Evolutionary conservation across 2,329 filamentous ascomycete species (phyloP).

Genomic region (Colletotrichum sp.): DNA sequence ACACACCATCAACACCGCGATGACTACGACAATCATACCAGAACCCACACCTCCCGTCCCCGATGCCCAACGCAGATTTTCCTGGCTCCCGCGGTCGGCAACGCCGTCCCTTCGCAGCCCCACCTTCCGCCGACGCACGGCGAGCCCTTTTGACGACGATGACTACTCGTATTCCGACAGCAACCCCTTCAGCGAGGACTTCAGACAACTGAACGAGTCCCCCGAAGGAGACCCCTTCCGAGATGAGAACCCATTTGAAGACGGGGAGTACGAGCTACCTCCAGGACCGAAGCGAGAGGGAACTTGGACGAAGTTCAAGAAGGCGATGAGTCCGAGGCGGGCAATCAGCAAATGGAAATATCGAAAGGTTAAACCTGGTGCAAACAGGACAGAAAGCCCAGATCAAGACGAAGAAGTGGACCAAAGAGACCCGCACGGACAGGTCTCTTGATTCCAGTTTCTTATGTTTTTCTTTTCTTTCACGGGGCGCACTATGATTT

Average conservation of each 20-base stretch:
- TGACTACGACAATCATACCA: conserved; percentile 14
- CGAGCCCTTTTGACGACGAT: conserved; percentile 13
- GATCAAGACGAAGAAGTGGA: neutral
- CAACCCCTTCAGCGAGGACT: conserved; percentile 15
- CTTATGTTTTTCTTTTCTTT: neutral
- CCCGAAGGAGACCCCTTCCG: neutral
- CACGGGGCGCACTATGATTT: neutral
- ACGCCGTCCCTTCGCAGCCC: conserved; percentile 12
- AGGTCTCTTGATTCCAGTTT: neutral
- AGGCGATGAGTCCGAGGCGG: conserved; percentile 15
- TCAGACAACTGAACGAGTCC: conserved; percentile 2
- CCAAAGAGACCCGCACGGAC: neutral
- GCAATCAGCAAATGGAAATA: conserved; percentile 17
- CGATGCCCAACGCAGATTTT: conserved; percentile 4
- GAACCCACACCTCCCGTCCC: conserved; percentile 1
- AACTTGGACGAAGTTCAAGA: conserved; percentile 15
- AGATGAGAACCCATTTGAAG: conserved; percentile 7
- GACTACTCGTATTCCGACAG: conserved; percentile 7
- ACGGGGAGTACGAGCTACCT: conserved; percentile 15
- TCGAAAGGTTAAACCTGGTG: conserved; percentile 7
- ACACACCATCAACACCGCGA: conserved; percentile 11
- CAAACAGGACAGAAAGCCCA: neutral
- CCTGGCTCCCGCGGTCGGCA: conserved; percentile 9
- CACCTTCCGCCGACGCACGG: conserved; percentile 1
- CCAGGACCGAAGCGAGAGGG: neutral